Evolutionary conservation across 2,329 filamentous ascomycete species (phyloP).

Genomic region (Diaporthe vexans): DNA sequence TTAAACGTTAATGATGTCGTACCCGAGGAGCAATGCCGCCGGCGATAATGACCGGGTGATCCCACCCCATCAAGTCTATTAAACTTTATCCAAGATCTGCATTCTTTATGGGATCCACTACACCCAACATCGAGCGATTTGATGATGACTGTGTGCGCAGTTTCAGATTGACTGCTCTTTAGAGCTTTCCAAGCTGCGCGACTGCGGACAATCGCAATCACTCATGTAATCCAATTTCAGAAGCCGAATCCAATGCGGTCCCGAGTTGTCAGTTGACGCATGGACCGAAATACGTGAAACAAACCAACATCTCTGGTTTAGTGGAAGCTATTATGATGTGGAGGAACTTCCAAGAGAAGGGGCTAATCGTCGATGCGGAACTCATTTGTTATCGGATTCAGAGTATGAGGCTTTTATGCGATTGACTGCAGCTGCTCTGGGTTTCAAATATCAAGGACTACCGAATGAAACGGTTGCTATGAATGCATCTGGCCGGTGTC

Average conservation of each 20-base stretch:
- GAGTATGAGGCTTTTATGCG: background rate
- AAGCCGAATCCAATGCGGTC: no score
- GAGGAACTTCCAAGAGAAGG: background rate
- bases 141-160: background rate
- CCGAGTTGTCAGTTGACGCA: no score
- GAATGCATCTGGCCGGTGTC: background rate
- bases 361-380: background rate
- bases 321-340: background rate
- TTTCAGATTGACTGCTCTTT: background rate
- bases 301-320: background rate
- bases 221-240: no score
- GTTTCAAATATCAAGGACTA: background rate
- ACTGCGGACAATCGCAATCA: no score
- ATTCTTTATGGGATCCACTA: background rate
- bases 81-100: slow-evolving; percentile 18
- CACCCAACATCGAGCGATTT: no score
- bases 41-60: background rate
- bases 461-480: background rate
- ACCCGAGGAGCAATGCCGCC: background rate
- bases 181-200: no score
- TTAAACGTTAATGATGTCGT: background rate
- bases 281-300: no score
- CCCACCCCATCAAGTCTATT: background rate
- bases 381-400: background rate
- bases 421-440: background rate